These are phyloP conservation scores for Blastomyces emzantsi DNA, from an alignment of 2,329 filamentous ascomycete genomes.

Conservation along the genomic window DNA sequence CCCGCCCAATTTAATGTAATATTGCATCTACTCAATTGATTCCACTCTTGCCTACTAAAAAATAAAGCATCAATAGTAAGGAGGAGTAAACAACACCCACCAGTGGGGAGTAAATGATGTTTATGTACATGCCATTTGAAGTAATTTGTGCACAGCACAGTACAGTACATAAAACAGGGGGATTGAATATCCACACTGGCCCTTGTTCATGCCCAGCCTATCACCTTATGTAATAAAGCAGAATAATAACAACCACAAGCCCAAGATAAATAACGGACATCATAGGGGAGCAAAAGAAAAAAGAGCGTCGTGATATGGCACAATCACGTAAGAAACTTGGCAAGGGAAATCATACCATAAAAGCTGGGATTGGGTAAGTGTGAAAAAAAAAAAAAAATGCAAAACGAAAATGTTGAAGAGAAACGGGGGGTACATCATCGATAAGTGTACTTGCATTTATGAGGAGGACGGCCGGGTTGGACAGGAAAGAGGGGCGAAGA, in stretches of 20 bases:
- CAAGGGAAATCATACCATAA: neutral
- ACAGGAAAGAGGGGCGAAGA: neutral
- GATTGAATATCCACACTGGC: neutral
- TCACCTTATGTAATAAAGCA: neutral
- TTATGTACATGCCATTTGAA: neutral
- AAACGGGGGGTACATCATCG: neutral
- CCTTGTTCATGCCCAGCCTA: neutral
- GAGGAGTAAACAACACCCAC: neutral
- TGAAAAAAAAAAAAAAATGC: neutral
- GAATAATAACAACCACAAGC: neutral
- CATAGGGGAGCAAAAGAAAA: neutral
- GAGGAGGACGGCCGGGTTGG: neutral
- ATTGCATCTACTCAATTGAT: neutral
- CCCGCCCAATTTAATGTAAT: neutral
- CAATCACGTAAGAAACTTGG: neutral
- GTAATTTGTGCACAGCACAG: neutral
- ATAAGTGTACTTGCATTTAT: neutral
- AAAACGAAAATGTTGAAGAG: neutral
- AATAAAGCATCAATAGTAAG: neutral
- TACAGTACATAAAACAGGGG: neutral
- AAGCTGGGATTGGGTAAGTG: neutral
- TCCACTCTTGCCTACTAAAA: neutral
- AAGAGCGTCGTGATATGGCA: neutral
- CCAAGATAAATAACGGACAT: neutral
- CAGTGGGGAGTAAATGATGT: neutral